Base-by-base conservation (phyloP, 108 stramenopile species). In the Pseudonitzschia pungens region DNA sequence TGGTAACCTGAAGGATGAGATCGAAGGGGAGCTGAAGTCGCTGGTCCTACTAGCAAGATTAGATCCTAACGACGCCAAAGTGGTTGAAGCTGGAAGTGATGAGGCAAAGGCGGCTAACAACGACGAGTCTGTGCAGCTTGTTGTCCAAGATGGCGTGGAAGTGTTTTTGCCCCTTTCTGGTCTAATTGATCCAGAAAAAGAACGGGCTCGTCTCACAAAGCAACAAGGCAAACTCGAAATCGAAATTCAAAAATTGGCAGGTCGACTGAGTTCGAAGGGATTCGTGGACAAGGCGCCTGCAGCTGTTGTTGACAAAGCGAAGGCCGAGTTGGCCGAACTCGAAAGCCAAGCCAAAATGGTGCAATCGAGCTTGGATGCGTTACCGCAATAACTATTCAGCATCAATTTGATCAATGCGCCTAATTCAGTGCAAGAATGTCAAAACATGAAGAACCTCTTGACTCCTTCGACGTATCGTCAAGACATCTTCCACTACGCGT, bases 271-370 rank as follows among this genome's bases (percentile, higher is more conserved):
- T 29, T 85, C 90, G 15, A 85, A 84, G 58, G 95, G 95, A 48
- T 96, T 96, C 63, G 81, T 86, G 14, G 93, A 94, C 60, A 96
- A 96, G 79, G 95, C 95, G 12, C 91, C 91, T 11, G 75, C 80
- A 29, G 89, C 77, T 1, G 87, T 96, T 58, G 95, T 96, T 2
- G 92, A 92, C 33, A 93, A 90, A 69, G 92, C 91, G 10, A 83
- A 80, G 73, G 83, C 82, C 10, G 89, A 93, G 67, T 76, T 94
- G 27, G 83, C 83, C 16, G 92, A 94, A 68, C 78, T 96, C 16
- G 89, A 94, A 80, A 91, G 85, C 73, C 93, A 93, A 73, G 89
- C 86, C 26, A 84, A 76, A 12, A 94, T 92, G 68, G 86, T 94
- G 15, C 42, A 84, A 63, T 68, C 60, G 15, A 77, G 83, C 62